A percentile compares a stretch with the other conserved stretches of the same genome.
Conservation (phyloP, 2,329 filamentous ascomycete genomes). For the Stemphylium beticola region DNA sequence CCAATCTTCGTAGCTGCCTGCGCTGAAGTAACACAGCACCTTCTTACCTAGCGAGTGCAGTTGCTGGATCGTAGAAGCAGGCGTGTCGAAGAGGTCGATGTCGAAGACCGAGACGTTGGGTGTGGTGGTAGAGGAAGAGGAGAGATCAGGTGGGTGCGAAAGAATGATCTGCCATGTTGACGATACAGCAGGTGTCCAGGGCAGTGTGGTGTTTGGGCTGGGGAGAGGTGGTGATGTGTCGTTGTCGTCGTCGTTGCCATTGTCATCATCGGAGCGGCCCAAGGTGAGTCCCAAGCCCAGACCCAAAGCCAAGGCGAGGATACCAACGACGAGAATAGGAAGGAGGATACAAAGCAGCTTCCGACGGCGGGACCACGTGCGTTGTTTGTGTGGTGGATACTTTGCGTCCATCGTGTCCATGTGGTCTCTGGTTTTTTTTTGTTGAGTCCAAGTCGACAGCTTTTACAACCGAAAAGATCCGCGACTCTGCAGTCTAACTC, state of each 20-base stretch:
- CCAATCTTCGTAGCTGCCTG: conserved; percentile 71
- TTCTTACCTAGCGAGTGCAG: conserved; percentile 62
- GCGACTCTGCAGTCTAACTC: background rate
- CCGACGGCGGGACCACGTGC: conserved; percentile 28
- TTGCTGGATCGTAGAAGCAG: conserved; percentile 53
- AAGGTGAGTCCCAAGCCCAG: conserved; percentile 62
- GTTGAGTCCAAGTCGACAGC: background rate
- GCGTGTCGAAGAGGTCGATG: conserved; percentile 65
- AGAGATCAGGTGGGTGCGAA: conserved; percentile 35
- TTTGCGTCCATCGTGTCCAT: conserved; percentile 17
- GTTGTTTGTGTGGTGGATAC: conserved; percentile 3
- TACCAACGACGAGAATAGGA: conserved; percentile 46
- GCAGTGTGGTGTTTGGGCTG: conserved; percentile 31
- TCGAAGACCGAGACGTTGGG: conserved; percentile 65
- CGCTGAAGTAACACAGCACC: conserved; percentile 78
- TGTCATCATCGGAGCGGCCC: conserved; percentile 26
- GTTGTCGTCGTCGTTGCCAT: conserved; percentile 28
- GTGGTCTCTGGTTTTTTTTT: background rate
- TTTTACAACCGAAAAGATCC: background rate
- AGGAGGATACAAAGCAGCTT: conserved; percentile 35
- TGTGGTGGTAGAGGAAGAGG: conserved; percentile 47
- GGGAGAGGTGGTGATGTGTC: conserved; percentile 32
- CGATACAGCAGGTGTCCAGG: conserved; percentile 62
- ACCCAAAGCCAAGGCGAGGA: conserved; percentile 60
- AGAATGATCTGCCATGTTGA: conserved; percentile 69